Evolutionary conservation across 768 basidiomycete species (phyloP), one percentile per base, ranked within the genome.

Genomic region (Fomitopsis pulvina): DNA sequence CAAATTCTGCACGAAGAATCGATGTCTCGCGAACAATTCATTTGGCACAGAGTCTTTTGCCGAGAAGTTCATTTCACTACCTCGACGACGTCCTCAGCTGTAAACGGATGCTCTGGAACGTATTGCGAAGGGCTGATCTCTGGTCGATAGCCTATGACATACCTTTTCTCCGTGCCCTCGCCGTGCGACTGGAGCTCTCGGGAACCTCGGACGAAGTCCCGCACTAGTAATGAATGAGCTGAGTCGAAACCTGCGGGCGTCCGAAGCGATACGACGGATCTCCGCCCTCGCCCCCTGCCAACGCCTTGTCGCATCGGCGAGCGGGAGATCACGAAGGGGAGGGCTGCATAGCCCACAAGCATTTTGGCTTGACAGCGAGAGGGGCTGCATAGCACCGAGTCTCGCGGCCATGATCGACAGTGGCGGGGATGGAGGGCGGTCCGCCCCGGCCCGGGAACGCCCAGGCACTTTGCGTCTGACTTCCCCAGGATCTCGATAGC

Each of bases 401-500:
- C 34, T 37, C 14, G 27, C 9, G 43, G 22, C 43, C 43, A 18
- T 18, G 43, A 44, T 44, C 43, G 26, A 44, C 22, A n/a, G 10
- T 16, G 32, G 47, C 37, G 47, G 47, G 47, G 37, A n/a, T 21
- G 47, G 38, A 7, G 24, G 22, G 18, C 46, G 22, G 47, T 24
- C 3, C 37, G 16, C 37, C 37, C 45, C 41, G 48, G 45, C 43
- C 47, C 45, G 32, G 25, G 21, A n/a, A n/a, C 11, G 20, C 11
- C 28, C 52, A 53, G 52, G 52, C 22, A 54, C 49, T 8, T 3
- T 47, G 28, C 37, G 29, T 38, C 39, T 54, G 53, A 26, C 40
- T 51, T 48, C 55, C 55, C 55, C 55, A 47, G 52, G 52, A 53
- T 53, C 52, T 56, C 55, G 55, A 56, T 56, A 49, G 41, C 52